These are phyloP conservation scores for Paramecium biaurelia DNA, from an alignment of 73 alveolate genomes.

Conservation along the genomic window DNA sequence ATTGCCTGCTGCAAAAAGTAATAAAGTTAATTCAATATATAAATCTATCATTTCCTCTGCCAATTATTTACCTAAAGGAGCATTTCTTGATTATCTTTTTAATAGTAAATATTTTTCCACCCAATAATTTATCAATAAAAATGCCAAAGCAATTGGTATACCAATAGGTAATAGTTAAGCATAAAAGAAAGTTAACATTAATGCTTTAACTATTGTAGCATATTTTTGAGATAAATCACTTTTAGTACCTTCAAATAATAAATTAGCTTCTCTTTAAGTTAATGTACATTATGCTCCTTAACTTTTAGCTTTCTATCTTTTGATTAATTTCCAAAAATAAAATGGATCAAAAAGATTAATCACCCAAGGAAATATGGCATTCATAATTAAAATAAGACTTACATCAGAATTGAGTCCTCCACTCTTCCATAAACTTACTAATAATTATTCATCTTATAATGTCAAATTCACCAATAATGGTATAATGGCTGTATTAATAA, in stretches of 20 bases:
- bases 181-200: conserved; percentile 23
- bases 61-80: not conserved
- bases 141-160: conserved; percentile 14
- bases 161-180: conserved; percentile 16
- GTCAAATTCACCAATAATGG: not conserved
- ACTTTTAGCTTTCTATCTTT: not conserved
- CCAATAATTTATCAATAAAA: not conserved
- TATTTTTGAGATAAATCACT: not conserved
- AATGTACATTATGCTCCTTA: not conserved
- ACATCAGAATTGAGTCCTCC: conserved; percentile 28
- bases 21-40: not conserved
- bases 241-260: not conserved
- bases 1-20: conserved; percentile 36
- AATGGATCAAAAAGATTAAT: not conserved
- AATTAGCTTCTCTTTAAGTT: conserved; percentile 1
- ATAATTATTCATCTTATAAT: not conserved
- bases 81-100: not conserved
- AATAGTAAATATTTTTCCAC: not conserved
- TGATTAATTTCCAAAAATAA: not conserved
- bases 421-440: not conserved
- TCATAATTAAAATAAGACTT: not conserved
- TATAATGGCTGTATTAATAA: conserved; percentile 19
- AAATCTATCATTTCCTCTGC: conserved; percentile 39
- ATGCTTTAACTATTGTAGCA: not conserved
- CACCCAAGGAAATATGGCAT: conserved; percentile 10